These are phyloP conservation scores for Aspergillus heteromorphus DNA, from an alignment of 495 filamentous ascomycete genomes.

Conservation along the genomic window DNA sequence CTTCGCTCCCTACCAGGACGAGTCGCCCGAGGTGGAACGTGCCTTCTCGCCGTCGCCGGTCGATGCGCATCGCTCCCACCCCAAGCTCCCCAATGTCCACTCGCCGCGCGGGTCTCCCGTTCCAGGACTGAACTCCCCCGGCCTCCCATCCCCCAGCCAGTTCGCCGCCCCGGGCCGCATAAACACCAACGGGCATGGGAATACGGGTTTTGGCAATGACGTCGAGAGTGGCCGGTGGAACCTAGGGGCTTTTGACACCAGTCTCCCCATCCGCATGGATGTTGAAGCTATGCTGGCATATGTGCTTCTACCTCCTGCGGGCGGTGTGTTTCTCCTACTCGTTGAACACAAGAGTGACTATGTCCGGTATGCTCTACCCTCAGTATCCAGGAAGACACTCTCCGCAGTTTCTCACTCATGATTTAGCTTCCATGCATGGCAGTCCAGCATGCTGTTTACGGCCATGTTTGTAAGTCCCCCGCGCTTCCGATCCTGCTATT, in stretches of 20 bases:
- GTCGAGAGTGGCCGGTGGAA: constrained; percentile 57
- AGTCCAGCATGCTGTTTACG: constrained; percentile 81
- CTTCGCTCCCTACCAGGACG: constrained; percentile 94
- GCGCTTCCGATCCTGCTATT: neutral
- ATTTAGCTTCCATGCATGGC: constrained; percentile 89
- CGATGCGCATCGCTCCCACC: constrained; percentile 40
- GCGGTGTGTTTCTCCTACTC: constrained; percentile 77
- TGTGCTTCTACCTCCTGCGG: constrained; percentile 77
- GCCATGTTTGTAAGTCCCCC: constrained; percentile 62
- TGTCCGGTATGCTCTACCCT: constrained; percentile 61
- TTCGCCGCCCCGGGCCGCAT: constrained; percentile 23
- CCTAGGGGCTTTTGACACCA: constrained; percentile 70
- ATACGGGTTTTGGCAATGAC: constrained; percentile 33
- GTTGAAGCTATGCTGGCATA: constrained; percentile 92
- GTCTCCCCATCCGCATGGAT: constrained; percentile 74
- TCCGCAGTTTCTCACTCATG: constrained; percentile 4
- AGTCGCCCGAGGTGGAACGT: constrained; percentile 69
- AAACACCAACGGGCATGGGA: constrained; percentile 23
- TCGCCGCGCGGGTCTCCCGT: constrained; percentile 30
- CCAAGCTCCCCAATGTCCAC: constrained; percentile 45
- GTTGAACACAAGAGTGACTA: constrained; percentile 94
- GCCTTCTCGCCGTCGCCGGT: constrained; percentile 60
- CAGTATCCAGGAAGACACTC: neutral
- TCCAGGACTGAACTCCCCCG: constrained; percentile 29
- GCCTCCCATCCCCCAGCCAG: constrained; percentile 39